These are phyloP conservation scores for Neonectria sp. DNA, from an alignment of 2,329 filamentous ascomycete genomes.

Conservation along the genomic window DNA sequence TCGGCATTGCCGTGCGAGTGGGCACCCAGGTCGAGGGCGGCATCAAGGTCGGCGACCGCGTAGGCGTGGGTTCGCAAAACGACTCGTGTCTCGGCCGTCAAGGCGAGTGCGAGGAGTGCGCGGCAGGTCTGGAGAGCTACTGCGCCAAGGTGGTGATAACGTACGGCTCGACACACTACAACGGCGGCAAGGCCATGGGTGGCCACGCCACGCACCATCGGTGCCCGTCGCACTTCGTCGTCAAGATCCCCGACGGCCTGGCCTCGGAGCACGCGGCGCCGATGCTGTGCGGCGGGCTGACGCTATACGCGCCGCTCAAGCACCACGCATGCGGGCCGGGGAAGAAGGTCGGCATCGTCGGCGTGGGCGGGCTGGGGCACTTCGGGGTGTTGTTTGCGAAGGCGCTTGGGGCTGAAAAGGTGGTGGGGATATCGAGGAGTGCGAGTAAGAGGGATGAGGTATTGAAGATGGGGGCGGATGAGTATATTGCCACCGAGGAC, in stretches of 20 bases:
- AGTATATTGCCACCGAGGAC: conserved; percentile 60
- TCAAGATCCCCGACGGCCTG: conserved; percentile 63
- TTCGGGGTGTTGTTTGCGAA: conserved; percentile 79
- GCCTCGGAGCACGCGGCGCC: conserved; percentile 65
- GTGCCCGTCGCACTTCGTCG: conserved; percentile 61
- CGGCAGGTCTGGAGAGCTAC: conserved; percentile 58
- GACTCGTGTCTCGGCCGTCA: conserved; percentile 65
- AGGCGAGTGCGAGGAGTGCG: conserved; percentile 59
- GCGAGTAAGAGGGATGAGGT: conserved; percentile 69
- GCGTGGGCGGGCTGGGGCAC: conserved; percentile 78
- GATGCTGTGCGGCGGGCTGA: conserved; percentile 81
- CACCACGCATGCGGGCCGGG: conserved; percentile 76
- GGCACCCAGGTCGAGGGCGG: conserved; percentile 61
- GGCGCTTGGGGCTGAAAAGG: conserved; percentile 74
- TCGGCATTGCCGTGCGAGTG: conserved; percentile 70
- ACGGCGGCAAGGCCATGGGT: conserved; percentile 60
- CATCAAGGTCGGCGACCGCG: conserved; percentile 74
- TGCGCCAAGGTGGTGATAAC: conserved; percentile 64
- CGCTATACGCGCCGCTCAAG: conserved; percentile 74
- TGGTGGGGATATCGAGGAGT: conserved; percentile 72
- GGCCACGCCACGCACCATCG: conserved; percentile 60
- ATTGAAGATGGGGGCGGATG: conserved; percentile 70
- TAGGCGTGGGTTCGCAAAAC: conserved; percentile 74
- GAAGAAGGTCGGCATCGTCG: conserved; percentile 76
- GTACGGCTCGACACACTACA: conserved; percentile 59